Evolutionary conservation across 2,329 filamentous ascomycete genomes (phyloP).

Genomic region (Leptographium flavum): DNA sequence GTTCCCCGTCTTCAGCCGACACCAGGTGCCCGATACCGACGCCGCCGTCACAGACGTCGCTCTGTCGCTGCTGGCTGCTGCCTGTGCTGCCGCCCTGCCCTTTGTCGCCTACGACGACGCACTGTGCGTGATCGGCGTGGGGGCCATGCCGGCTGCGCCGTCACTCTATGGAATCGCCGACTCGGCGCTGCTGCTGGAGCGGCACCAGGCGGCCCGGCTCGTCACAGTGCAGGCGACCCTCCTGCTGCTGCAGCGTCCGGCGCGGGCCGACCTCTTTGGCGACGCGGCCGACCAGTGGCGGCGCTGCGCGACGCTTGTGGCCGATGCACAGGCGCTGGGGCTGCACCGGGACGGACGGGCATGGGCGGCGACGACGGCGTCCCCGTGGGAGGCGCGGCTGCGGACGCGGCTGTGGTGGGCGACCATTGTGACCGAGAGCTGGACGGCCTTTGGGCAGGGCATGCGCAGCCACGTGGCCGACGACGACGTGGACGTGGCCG

Average conservation of each 20-base stretch:
- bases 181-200: background rate
- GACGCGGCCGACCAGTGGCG: slow-evolving; percentile 1
- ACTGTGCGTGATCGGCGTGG: background rate
- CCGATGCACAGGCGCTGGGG: slow-evolving; percentile 1
- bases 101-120: slow-evolving; percentile 4
- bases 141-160: background rate
- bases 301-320: background rate
- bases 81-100: slow-evolving; percentile 2
- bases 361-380: background rate
- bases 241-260: slow-evolving; percentile 3
- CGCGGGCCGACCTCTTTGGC: background rate
- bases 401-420: slow-evolving; percentile 6
- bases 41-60: background rate
- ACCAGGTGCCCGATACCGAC: slow-evolving; percentile 1
- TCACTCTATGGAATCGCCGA: background rate
- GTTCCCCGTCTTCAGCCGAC: slow-evolving; percentile 1
- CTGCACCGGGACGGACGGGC: background rate
- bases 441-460: slow-evolving; percentile 4
- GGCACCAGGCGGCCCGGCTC: background rate
- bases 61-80: background rate
- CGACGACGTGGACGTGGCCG: background rate
- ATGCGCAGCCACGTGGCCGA: slow-evolving; percentile 5
- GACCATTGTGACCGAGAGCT: slow-evolving; percentile 1
- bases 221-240: slow-evolving; percentile 2
- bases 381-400: slow-evolving; percentile 2